Evolutionary conservation across 139 green algal genomes (phyloP), one percentile per base, ranked within the genome.

Genomic region (Chlorella sp.): DNA sequence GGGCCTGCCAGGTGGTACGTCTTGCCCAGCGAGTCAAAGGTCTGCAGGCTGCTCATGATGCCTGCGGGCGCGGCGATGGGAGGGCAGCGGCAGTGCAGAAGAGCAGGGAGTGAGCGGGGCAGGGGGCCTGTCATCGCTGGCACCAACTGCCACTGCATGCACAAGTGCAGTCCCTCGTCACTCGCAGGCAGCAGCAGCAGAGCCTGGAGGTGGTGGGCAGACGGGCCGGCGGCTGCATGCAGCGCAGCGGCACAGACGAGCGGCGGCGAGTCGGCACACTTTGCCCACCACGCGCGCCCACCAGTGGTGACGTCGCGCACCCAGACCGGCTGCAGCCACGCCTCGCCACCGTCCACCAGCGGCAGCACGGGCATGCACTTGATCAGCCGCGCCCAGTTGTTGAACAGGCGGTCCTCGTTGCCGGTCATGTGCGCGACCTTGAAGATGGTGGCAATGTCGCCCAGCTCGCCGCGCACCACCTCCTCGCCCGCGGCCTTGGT

Each of bases 371-470:
- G 84, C 60, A 83, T 78, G 78, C 80, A 87, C 67, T 90, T 87
- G 48, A 82, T 62, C 70, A 93, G 74, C 67, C 85, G 70, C 19
- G 95, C 88, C 9, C 91, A 83, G 73, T 87, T 88, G 85, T 98
- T 98, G 72, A 95, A 91, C 59, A 98, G 85, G 27, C 92, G 80
- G 83, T 99, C 96, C 87, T 99, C 96, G 12, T 90, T 88, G 64
- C 96, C 96, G 0, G 95, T 82, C 53, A 99, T 74, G n/a, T 87
- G 87, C 0, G 75, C 90, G 2, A 89, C 87, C 69, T 90, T 93
- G 83, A 91, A 82, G 71, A 95, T 89, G 36, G 92, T 97, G 29
- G 91, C 83, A 6, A 80, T 35, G 3, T 86, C 86, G 29, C 90
- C 87, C 42, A 82, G 65, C n/a, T 80, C 79, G 5, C n/a, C 31